These are phyloP conservation scores for Tetratostichococcus sp. DNA, from an alignment of 139 green algal species.

Conservation along the genomic window DNA sequence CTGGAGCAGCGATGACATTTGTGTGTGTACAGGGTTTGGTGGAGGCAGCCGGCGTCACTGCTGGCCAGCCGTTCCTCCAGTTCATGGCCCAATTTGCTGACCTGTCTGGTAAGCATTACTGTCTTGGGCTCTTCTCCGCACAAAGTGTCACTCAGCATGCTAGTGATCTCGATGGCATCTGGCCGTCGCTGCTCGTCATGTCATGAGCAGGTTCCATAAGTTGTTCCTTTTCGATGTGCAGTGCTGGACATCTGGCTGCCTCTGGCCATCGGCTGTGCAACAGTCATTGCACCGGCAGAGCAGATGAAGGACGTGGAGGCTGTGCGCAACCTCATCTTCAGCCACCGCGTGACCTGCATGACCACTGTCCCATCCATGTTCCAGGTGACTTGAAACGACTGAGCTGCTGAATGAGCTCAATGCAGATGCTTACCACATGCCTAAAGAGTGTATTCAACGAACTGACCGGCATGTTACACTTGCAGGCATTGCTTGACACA, in stretches of 20 bases:
- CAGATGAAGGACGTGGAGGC: constrained; percentile 23
- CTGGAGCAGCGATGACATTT: too few relatives aligned
- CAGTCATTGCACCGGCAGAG: constrained; percentile 18
- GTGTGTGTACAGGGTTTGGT: too few relatives aligned
- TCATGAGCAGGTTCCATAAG: too few relatives aligned
- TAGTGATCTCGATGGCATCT: neutral
- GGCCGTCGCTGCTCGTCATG: constrained; percentile 21
- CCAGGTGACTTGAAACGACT: too few relatives aligned
- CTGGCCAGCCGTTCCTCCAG: constrained; percentile 7
- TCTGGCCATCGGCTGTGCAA: constrained; percentile 3
- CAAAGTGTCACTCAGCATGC: too few relatives aligned
- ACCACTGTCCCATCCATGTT: constrained; percentile 11
- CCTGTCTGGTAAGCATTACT: too few relatives aligned
- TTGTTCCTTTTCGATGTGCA: constrained; percentile 33
- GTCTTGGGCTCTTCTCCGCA: too few relatives aligned
- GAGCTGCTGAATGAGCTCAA: too few relatives aligned
- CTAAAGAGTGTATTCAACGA: neutral
- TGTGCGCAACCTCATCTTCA: constrained; percentile 8
- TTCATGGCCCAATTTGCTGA: constrained; percentile 5
- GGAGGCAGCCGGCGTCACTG: too few relatives aligned
- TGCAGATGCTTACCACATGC: too few relatives aligned
- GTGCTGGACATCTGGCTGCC: constrained; percentile 21
- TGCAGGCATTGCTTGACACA: neutral
- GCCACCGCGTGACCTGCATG: constrained; percentile 14
- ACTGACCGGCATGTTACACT: neutral